Base-by-base conservation (phyloP, 2,329 filamentous ascomycete species). In the Diaporthe destruens region DNA sequence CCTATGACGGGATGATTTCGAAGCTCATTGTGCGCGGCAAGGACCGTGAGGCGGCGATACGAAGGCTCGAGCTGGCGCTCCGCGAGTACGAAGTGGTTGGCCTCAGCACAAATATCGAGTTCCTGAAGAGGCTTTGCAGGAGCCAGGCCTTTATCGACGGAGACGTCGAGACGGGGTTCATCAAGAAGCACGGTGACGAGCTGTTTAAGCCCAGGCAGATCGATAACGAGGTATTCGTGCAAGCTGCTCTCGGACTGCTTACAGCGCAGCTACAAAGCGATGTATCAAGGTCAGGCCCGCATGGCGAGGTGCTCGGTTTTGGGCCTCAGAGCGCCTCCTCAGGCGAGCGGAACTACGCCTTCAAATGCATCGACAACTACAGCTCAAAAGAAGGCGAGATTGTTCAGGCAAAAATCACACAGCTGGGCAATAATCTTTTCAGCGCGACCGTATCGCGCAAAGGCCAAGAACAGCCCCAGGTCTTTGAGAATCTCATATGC, bases 1-100 rank as follows among this genome's bases (percentile, higher is more conserved):
- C 96, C 70, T 99, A 99, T 82, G 96, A 99, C 77, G 96, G 96
- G 36, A 99, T 99, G 96, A 98, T 99, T 76, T 94, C 96, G 56
- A 99, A 99, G 84, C 89, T 99, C 68, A 99, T 99, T 77, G 94
- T 98, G 7, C 90, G 94, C 72, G 96, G 94, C 0, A 88, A 90
- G 20, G 92, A 92, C 71, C 89, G 96, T 73, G 89, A 93, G 80
- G 92, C 93, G 34, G 94, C 95, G 4, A 92, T 99, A 65, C 91
- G 93, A 72, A 97, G 94, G 81, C 87, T 99, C 73, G 90, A 91
- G 49, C 86, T 91, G 5, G 95, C 96, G 0, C 85, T 99, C 14
- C 92, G 94, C 76, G 89, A 94, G 61, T 99, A 98, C 80, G 94
- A 99, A 82, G 91, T 99, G 14, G 96, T 96, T 3, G 96, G 96